Evolutionary conservation across 2,329 filamentous ascomycete genomes (phyloP).

Genomic region (Diaporthe sp.): DNA sequence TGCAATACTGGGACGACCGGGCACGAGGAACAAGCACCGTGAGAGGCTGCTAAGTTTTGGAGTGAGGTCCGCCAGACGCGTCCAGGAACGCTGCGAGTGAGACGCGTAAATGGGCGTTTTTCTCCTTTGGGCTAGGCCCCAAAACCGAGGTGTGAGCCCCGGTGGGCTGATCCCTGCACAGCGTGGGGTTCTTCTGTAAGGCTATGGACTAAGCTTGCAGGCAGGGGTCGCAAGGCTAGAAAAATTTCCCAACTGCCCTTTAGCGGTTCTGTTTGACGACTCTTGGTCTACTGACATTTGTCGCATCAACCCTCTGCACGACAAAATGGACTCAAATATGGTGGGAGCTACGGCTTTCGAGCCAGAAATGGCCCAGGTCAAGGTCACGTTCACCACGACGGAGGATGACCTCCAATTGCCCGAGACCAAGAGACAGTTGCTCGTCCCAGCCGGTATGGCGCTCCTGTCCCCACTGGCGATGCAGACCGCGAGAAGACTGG

Average conservation of each 20-base stretch:
- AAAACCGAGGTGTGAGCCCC: slow-evolving; percentile 10
- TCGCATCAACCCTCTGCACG: slow-evolving; percentile 21
- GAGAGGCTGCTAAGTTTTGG: neutral
- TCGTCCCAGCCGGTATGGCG: slow-evolving; percentile 71
- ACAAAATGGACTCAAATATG: slow-evolving; percentile 45
- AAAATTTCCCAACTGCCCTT: slow-evolving; percentile 38
- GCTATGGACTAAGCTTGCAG: slow-evolving; percentile 9
- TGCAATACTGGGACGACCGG: slow-evolving; percentile 36
- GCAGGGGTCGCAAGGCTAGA: slow-evolving; percentile 36
- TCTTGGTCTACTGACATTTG: neutral
- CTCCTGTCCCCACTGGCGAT: slow-evolving; percentile 38
- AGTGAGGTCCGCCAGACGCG: slow-evolving; percentile 38
- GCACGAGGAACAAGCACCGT: neutral
- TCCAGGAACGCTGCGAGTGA: slow-evolving; percentile 22
- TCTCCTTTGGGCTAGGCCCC: neutral
- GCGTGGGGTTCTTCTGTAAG: slow-evolving; percentile 38
- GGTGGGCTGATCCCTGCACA: neutral
- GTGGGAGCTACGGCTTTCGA: slow-evolving; percentile 47
- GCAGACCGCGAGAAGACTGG: neutral
- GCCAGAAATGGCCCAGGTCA: slow-evolving; percentile 66
- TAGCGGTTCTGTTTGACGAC: neutral
- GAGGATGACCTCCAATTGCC: slow-evolving; percentile 74
- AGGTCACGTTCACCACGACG: slow-evolving; percentile 77
- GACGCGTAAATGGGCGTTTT: slow-evolving; percentile 36
- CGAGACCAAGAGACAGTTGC: slow-evolving; percentile 72